These are phyloP conservation scores for Zopfochytrium polystomum DNA, from an alignment of 371 early-diverging fungal genomes.

Conservation along the genomic window DNA sequence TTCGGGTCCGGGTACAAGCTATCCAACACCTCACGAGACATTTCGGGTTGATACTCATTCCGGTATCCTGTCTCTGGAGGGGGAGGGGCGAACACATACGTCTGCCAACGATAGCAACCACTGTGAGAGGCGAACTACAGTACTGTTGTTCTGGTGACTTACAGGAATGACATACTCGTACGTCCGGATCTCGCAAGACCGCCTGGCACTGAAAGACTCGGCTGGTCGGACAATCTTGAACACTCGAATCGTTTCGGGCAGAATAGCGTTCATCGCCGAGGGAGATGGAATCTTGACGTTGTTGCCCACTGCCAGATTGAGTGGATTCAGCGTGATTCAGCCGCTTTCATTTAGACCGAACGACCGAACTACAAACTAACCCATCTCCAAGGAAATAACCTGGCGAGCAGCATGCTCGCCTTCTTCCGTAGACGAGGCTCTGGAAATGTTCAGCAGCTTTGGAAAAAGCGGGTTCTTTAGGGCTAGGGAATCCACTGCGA, in stretches of 20 bases:
- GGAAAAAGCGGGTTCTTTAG: not conserved
- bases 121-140: not conserved
- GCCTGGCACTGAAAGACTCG: constrained; percentile 38
- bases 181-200: constrained; percentile 42
- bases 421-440: constrained; percentile 41
- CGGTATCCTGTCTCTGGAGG: constrained; percentile 38
- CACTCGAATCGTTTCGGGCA: constrained; percentile 35
- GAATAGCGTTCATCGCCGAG: constrained; percentile 26
- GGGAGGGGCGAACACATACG: constrained; percentile 42
- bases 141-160: constrained; percentile 12
- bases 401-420: constrained; percentile 49
- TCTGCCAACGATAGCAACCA: constrained; percentile 16
- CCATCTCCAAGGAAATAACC: constrained; percentile 40
- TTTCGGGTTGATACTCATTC: constrained; percentile 16
- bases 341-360: no score
- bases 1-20: constrained; percentile 25
- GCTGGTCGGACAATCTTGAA: constrained; percentile 31
- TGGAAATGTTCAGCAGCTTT: constrained; percentile 43
- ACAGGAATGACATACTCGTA: constrained; percentile 47
- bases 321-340: no score
- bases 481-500: not conserved
- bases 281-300: constrained; percentile 26
- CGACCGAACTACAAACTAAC: no score
- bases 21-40: constrained; percentile 33
- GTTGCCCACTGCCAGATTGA: no score